Base-by-base conservation (phyloP, 306 rosid genomes). In the Oemleria cerasiformis region DNA sequence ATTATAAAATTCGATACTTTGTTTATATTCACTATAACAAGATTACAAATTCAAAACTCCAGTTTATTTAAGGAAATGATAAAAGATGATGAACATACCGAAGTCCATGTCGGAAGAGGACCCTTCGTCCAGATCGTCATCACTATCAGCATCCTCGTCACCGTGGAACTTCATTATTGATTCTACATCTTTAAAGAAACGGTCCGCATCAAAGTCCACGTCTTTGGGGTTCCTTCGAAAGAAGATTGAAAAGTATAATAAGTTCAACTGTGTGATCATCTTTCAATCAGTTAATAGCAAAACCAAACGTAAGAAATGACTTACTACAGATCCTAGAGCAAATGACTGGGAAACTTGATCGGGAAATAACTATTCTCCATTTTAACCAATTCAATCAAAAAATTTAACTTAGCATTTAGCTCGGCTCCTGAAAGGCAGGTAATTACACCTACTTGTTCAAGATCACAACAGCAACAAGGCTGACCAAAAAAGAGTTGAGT, bases 101-200 rank as follows among this genome's bases (percentile, higher is more conserved):
- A 94, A 86, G 78, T 89, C 96, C 78, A 25, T 25, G 77, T 91
- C 97, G 7, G 96, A 91, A 9, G 96, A 88, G 0, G 90, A 84
- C 58, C 88, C 91, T 72, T 88, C 96, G 73, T 84, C 96, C 55
- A 56, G 63, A 43, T 82, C 81, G 73, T 73, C 77, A 73, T 82
- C 79, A 72, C 79, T 64, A 43, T 77, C 43, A 57, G 78, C 75
- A 65, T 79, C 85, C 83, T 84, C 83, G 71, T 64, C 72, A 72
- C 75, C 80, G 58, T 87, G 82, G 64, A 7, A 65, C 74, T 75
- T 91, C 95, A 84, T 86, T 68, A 84, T 70, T 67, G 99, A 91
- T 78, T 84, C 96, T 82, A 94, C 73, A 65, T 89, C 95, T 80
- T 85, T 84, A 38, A 86, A 53, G 73, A 95, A 95, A 56, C 82